These are phyloP conservation scores for Magnusiomyces sp. DNA, from an alignment of 1,139 yeast species.

Conservation along the genomic window DNA sequence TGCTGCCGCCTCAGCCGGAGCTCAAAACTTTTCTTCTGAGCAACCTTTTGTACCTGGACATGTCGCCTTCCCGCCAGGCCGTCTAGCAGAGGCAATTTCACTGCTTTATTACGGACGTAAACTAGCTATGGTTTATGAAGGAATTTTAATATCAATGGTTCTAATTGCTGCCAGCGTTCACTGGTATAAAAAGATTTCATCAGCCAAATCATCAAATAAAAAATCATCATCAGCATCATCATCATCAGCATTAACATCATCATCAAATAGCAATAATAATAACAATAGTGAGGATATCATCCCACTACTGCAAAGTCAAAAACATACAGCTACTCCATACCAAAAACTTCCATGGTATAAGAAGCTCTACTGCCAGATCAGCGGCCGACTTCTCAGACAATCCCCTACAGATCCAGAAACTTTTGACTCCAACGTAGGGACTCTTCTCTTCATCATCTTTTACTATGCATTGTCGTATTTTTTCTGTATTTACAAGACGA, in stretches of 20 bases:
- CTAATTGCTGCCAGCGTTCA: not conserved
- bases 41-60: not conserved
- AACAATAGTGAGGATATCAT: conserved; percentile 28
- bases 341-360: not conserved
- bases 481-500: conserved; percentile 13
- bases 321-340: conserved; percentile 31
- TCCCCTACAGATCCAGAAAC: conserved; percentile 2
- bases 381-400: conserved; percentile 10
- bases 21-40: not conserved
- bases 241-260: not conserved
- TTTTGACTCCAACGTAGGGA: conserved; percentile 8
- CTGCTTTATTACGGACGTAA: not conserved
- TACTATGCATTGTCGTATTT: conserved; percentile 11
- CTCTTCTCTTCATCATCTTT: conserved; percentile 7
- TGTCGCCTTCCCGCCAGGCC: not conserved
- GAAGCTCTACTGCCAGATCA: not conserved
- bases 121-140: not conserved
- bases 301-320: conserved; percentile 39
- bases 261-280: not conserved
- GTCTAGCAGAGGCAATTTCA: not conserved
- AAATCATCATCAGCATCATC: not conserved
- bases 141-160: not conserved
- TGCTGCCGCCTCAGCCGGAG: not conserved
- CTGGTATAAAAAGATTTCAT: not conserved
- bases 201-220: not conserved